These are phyloP conservation scores for Silene conica DNA, from an alignment of 148 eudicot species.

Conservation along the genomic window DNA sequence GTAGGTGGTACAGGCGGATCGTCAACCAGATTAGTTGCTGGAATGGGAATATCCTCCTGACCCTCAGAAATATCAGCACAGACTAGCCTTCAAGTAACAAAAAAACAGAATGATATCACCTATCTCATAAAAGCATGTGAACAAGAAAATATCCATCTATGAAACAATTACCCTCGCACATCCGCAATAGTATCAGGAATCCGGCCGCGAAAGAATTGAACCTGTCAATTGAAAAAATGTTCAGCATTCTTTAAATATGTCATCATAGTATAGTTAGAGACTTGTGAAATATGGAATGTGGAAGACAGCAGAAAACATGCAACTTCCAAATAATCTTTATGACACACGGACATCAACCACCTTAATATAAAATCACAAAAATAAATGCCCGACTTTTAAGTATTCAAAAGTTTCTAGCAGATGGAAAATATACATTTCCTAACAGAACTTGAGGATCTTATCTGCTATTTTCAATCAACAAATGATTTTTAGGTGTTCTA, in stretches of 20 bases:
- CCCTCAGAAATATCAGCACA: slow-evolving; percentile 73
- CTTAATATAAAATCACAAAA: neutral
- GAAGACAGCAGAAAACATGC: neutral
- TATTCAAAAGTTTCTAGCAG: neutral
- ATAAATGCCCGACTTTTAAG: neutral
- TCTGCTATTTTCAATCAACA: too few relatives aligned
- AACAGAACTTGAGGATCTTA: too few relatives aligned
- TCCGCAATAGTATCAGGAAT: slow-evolving; percentile 59
- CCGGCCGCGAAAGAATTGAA: slow-evolving; percentile 55
- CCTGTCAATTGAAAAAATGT: slow-evolving; percentile 37
- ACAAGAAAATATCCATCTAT: neutral
- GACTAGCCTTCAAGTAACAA: slow-evolving; percentile 53
- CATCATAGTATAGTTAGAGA: neutral
- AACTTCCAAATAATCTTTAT: neutral
- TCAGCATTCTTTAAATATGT: neutral
- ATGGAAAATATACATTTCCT: neutral
- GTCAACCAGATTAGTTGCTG: slow-evolving; percentile 88
- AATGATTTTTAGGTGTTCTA: too few relatives aligned
- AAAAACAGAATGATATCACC: slow-evolving; percentile 11
- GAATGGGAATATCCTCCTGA: slow-evolving; percentile 66
- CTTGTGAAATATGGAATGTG: neutral
- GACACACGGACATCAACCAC: neutral
- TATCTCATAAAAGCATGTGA: neutral
- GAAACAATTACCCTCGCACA: slow-evolving; percentile 51
- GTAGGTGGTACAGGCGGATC: slow-evolving; percentile 64